Evolutionary conservation across 371 early-diverging fungal genomes (phyloP), one percentile per base, ranked within the genome.

Genomic region (Circinella minor): DNA sequence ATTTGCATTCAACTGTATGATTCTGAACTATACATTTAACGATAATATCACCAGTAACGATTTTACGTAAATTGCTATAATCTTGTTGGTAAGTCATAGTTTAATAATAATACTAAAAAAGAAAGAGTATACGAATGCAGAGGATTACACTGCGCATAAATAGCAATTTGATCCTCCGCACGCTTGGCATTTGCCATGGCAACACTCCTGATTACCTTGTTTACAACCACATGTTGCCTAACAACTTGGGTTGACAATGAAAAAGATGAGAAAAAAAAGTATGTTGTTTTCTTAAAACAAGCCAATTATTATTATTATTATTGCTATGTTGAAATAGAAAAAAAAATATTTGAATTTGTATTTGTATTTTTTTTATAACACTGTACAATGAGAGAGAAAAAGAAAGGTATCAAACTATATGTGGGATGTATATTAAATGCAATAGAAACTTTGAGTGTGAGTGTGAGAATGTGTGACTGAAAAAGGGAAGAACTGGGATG

Each of bases 1-100:
- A 43, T 43, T 5, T 6, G 15, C 20, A 18, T 13, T 4, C 4
- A 17, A 47, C 9, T 15, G 17, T 13, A 17, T 48, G 37, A n/a
- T 4, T n/a, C 34, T 36, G 3, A 36, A 65, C 27, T 55, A 69
- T 76, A 81, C 84, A 83, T 66, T 83, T 83, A 4, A 83, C 71
- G 47, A 76, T 78, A 48, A 83, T 80, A 62, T 83, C 84, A 4
- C 84, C 84, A 36, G 80, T 73, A 10, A 82, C 78, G 38, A 82
- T 75, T 63, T 82, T 82, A 10, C 82, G 80, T 59, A 82, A 68
- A 47, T 82, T 75, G 6, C 72, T 65, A 63, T 82, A 82, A 47
- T 82, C 75, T 49, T 68, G 68, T 11, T 17, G 54, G 34, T 65
- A 48, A 20, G 34, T 37, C 54, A 54, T 51, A 51, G 8, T 15